Evolutionary conservation across 2,329 filamentous ascomycete species (phyloP), one percentile per base, ranked within the genome.

Genomic region (Monosporascus sp.): DNA sequence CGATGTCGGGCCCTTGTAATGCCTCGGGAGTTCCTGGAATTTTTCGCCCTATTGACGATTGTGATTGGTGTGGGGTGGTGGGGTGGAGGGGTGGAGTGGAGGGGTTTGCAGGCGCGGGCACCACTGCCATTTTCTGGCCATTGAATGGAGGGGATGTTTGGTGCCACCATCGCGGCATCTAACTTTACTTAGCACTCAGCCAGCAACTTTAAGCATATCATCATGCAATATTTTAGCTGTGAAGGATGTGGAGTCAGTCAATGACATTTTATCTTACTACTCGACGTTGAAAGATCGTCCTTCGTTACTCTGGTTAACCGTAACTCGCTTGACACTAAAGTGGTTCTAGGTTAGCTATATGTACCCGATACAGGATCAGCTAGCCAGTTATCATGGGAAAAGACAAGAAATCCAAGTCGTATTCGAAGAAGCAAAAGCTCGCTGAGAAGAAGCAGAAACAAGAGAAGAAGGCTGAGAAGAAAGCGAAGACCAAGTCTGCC

Each of bases 401-500:
- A 58, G 72, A 75, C 34, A 76, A 77, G 56, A 76, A 75, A 59
- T 51, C 54, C 43, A 76, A 76, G 56, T 65, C 61, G 34, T 70
- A 75, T 24, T 64, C 66, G 50, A 77, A 77, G 55, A 74, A 76
- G 66, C 72, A 71, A 59, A 76, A 76, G 64, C 66, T 71, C 67
- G 81, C 82, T 26, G 83, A 85, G 64, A 87, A 87, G 71, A 85
- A 85, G 61, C 76, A 79, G 59, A 96, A 96, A 74, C 89, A 94
- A 70, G 87, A 88, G 67, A 94, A 89, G 71, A 96, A 96, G 69
- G 87, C 87, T 27, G 91, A 94, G 65, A 96, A 95, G 71, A 95
- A 91, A 71, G 78, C 82, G 63, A 91, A 92, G 64, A 75, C 70
- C 50, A 89, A 88, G 70, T 77, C 78, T 16, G 83, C 89, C 61